phyloP scores from a whole-genome alignment of 129 eudicot genomes.

The Ambrosia artemisiifolia region DNA sequence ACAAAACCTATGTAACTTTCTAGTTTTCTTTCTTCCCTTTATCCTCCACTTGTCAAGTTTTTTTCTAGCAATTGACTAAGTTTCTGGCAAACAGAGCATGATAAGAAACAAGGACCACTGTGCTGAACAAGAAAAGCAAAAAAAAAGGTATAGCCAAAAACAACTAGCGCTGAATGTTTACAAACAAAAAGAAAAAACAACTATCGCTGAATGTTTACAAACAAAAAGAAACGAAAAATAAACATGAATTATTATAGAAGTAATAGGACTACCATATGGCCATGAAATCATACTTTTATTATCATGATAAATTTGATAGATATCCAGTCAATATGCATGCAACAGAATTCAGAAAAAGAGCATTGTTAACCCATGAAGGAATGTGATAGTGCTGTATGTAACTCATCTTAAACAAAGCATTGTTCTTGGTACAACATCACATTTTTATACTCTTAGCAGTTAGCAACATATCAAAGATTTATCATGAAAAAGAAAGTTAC shows the following conservation, averaged over 20 bases:
- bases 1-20: constrained; percentile 8
- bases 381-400: not conserved
- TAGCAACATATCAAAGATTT: not conserved
- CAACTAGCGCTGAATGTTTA: not conserved
- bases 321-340: not conserved
- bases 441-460: not conserved
- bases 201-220: not conserved
- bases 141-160: not conserved
- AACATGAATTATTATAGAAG: not conserved
- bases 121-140: not conserved
- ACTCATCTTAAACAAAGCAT: not conserved
- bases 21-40: not conserved
- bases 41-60: constrained; percentile 15
- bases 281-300: not conserved
- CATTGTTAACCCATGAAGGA: not conserved
- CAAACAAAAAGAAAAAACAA: not conserved
- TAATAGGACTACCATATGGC: not conserved
- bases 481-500: constrained; percentile 6
- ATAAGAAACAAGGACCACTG: not conserved
- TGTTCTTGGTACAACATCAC: not conserved
- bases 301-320: not conserved
- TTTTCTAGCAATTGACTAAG: not conserved
- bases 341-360: not conserved
- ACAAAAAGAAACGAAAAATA: too few relatives aligned
- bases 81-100: not conserved